Percentiles rank a stretch among this genome's conserved stretches.
phyloP scores from a whole-genome alignment of 2,329 filamentous ascomycete species.

The Didymella sp. region DNA sequence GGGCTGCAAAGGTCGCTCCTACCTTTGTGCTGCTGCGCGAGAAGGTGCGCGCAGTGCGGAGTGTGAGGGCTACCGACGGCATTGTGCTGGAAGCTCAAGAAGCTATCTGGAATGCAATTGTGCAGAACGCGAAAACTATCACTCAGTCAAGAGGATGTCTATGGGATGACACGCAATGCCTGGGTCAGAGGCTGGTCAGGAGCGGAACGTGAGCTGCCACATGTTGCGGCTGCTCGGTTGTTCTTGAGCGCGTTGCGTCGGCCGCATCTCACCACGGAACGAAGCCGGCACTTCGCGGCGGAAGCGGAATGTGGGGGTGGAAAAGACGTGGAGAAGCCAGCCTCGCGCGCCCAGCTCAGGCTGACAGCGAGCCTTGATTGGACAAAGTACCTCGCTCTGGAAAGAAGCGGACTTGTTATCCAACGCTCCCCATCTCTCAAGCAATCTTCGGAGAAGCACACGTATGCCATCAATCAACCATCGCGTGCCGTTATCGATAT shows the following conservation, averaged over 20 bases:
- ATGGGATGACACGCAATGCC: neutral
- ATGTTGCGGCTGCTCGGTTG: constrained; percentile 17
- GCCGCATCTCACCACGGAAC: constrained; percentile 15
- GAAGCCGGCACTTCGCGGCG: neutral
- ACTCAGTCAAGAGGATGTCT: constrained; percentile 1
- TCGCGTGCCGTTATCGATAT: neutral
- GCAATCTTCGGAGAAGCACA: neutral
- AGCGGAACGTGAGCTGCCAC: neutral
- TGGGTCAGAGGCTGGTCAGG: constrained; percentile 1
- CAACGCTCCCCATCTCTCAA: neutral
- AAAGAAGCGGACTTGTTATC: constrained; percentile 11
- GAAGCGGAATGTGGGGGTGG: constrained; percentile 15
- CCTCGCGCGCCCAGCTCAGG: neutral
- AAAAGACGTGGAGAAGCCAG: constrained; percentile 8
- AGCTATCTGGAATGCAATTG: neutral
- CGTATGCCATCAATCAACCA: too few species aligned
- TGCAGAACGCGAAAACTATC: neutral
- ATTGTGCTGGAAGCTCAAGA: constrained; percentile 24
- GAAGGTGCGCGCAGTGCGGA: constrained; percentile 45
- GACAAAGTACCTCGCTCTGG: constrained; percentile 9
- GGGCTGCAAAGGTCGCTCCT: neutral
- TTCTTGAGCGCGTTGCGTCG: constrained; percentile 19
- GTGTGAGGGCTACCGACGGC: constrained; percentile 47
- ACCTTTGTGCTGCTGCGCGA: constrained; percentile 46
- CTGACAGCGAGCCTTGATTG: constrained; percentile 2